Conservation (phyloP, 495 filamentous ascomycete species). For the Hyaloscypha hepaticicola region DNA sequence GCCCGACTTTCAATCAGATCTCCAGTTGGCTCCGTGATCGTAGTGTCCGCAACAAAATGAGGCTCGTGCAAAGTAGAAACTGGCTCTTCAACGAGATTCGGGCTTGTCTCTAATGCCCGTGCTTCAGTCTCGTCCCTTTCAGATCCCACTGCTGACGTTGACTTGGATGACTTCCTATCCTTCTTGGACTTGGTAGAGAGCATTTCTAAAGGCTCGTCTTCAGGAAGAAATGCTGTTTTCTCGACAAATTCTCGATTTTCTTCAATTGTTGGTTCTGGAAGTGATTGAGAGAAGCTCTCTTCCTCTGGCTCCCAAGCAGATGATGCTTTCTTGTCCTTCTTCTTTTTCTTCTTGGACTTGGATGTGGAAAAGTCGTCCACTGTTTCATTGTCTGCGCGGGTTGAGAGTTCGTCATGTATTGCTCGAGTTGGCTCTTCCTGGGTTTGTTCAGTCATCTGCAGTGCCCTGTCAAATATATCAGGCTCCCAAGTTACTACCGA, state of each 20-base stretch:
- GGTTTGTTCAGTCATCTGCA: neutral
- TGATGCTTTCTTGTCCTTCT: conserved; percentile 35
- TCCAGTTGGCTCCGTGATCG: neutral
- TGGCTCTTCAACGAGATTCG: neutral
- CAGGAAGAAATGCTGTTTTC: neutral
- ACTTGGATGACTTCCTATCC: conserved; percentile 27
- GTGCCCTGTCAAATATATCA: neutral
- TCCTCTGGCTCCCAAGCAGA: conserved; percentile 22
- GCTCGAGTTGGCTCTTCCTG: neutral
- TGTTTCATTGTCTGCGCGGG: neutral
- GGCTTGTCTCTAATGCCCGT: neutral
- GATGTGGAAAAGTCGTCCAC: conserved; percentile 13
- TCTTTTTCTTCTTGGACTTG: conserved; percentile 34
- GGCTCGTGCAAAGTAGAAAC: neutral
- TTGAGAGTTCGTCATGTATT: neutral
- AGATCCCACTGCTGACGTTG: conserved; percentile 35
- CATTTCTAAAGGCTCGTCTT: conserved; percentile 14
- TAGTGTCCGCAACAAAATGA: neutral
- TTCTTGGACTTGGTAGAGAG: conserved; percentile 29
- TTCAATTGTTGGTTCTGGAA: neutral
- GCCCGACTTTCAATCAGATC: no score
- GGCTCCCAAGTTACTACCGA: neutral
- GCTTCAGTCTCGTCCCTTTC: conserved; percentile 24
- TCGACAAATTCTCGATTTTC: neutral
- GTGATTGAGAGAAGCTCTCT: neutral